Conservation (phyloP, 306 rosid species). For the Gleditsia sinensis region DNA sequence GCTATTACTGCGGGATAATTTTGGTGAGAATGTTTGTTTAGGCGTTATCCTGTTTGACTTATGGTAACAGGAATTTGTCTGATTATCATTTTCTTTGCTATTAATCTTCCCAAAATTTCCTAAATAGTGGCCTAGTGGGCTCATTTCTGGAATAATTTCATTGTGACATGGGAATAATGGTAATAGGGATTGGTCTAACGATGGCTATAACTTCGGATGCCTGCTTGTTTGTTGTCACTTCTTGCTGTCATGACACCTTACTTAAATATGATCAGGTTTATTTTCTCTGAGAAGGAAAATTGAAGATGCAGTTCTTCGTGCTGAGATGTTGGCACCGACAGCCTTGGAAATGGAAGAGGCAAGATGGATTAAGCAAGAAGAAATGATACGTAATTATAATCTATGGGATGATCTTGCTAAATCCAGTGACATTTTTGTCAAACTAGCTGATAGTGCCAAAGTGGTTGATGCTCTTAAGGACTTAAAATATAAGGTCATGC, state of each 20-base stretch:
- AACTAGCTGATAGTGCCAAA: constrained; percentile 74
- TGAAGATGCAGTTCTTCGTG: constrained; percentile 77
- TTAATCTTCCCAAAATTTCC: not conserved
- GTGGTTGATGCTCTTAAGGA: constrained; percentile 80
- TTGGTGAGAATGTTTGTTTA: not conserved
- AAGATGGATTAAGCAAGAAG: constrained; percentile 67
- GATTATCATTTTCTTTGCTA: not conserved
- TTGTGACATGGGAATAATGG: not conserved
- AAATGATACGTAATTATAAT: constrained; percentile 57
- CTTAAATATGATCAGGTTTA: constrained; percentile 50
- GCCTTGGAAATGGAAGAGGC: constrained; percentile 84
- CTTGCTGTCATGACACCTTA: constrained; percentile 7
- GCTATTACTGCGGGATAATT: not conserved
- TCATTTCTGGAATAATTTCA: not conserved
- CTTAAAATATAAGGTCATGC: constrained; percentile 67
- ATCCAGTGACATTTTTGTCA: constrained; percentile 68
- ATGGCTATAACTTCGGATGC: not conserved
- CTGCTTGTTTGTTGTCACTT: constrained; percentile 12
- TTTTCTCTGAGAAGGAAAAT: constrained; percentile 79
- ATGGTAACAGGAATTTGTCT: not conserved
- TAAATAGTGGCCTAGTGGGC: not conserved
- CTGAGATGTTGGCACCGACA: constrained; percentile 62
- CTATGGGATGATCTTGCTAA: constrained; percentile 81
- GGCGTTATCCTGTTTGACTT: not conserved
- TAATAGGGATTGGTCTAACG: constrained; percentile 3